Evolutionary conservation across 2,329 filamentous ascomycete species (phyloP).

Genomic region (Beauveria sp.): DNA sequence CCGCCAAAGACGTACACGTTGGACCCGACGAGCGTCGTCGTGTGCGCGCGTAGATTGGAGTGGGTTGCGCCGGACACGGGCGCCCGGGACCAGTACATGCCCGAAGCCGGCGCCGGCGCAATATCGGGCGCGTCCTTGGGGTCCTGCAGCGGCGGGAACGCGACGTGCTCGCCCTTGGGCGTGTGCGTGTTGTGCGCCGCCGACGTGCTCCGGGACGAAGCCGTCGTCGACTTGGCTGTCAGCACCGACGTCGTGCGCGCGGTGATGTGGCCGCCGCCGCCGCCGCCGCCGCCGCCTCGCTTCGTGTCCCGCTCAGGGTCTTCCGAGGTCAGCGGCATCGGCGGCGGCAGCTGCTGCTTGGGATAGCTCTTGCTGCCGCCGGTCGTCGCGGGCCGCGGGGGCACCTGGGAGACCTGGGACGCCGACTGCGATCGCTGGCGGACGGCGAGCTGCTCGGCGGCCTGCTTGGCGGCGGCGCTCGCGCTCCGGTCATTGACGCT

Average conservation of each 20-base stretch:
- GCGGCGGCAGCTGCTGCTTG: slow-evolving; percentile 19
- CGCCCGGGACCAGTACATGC: slow-evolving; percentile 66
- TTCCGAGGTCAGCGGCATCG: slow-evolving; percentile 14
- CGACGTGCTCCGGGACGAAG: slow-evolving; percentile 15
- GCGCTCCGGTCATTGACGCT: slow-evolving; percentile 42
- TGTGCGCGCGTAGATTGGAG: slow-evolving; percentile 57
- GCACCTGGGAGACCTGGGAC: slow-evolving; percentile 27
- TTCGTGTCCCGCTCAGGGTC: slow-evolving; percentile 20
- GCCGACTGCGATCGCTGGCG: slow-evolving; percentile 49
- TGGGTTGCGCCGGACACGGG: slow-evolving; percentile 56
- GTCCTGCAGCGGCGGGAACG: slow-evolving; percentile 51
- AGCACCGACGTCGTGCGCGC: slow-evolving; percentile 8
- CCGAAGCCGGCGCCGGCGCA: slow-evolving; percentile 54
- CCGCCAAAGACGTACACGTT: slow-evolving; percentile 64
- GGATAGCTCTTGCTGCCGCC: slow-evolving; percentile 10
- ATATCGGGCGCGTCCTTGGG: slow-evolving; percentile 52
- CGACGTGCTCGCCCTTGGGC: slow-evolving; percentile 34
- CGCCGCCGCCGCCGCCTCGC: background rate
- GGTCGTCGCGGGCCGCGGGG: slow-evolving; percentile 21
- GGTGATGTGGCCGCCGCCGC: background rate
- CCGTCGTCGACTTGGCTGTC: slow-evolving; percentile 18
- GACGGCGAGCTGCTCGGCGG: slow-evolving; percentile 45
- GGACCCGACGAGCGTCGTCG: slow-evolving; percentile 57
- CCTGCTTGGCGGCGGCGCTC: slow-evolving; percentile 23
- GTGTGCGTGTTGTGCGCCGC: slow-evolving; percentile 19